phyloP scores from a whole-genome alignment of 2,329 filamentous ascomycete species.

The Trichophyton equinum region DNA sequence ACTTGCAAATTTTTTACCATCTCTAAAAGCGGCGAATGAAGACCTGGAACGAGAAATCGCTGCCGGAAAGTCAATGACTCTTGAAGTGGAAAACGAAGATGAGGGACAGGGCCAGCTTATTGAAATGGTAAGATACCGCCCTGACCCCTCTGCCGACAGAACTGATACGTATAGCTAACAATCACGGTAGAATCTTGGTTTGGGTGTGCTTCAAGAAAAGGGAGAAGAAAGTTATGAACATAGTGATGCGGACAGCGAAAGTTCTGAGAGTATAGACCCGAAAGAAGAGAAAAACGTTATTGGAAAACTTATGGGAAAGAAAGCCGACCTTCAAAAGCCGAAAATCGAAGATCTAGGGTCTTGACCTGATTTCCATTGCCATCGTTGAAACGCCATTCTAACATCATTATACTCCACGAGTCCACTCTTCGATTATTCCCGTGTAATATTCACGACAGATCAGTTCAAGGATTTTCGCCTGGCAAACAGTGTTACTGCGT shows the following conservation, averaged over 20 bases:
- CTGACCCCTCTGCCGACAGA: background rate
- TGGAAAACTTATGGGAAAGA: slow-evolving; percentile 28
- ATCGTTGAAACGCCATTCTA: background rate
- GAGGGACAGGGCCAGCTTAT: slow-evolving; percentile 12
- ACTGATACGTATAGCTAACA: slow-evolving; percentile 6
- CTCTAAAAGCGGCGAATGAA: slow-evolving; percentile 33
- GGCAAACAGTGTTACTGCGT: too few species aligned
- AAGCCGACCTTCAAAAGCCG: slow-evolving; percentile 22
- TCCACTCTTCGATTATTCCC: background rate
- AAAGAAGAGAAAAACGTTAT: slow-evolving; percentile 21
- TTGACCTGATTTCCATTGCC: background rate
- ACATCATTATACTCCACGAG: background rate
- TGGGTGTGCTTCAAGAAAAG: slow-evolving; percentile 34
- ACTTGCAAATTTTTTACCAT: slow-evolving; percentile 30
- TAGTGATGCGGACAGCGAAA: slow-evolving; percentile 8
- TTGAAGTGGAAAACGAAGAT: slow-evolving; percentile 9
- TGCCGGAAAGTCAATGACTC: slow-evolving; percentile 16
- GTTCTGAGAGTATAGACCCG: slow-evolving; percentile 6
- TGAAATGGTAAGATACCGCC: slow-evolving; percentile 12
- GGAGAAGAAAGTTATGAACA: slow-evolving; percentile 13
- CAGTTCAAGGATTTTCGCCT: too few species aligned
- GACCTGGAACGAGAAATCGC: slow-evolving; percentile 29
- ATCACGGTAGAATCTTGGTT: slow-evolving; percentile 27
- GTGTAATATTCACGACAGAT: background rate
- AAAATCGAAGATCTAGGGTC: slow-evolving; percentile 26